Evolutionary conservation across 805 yeast genomes (phyloP).

Genomic region (Saccharomyces paradoxus): DNA sequence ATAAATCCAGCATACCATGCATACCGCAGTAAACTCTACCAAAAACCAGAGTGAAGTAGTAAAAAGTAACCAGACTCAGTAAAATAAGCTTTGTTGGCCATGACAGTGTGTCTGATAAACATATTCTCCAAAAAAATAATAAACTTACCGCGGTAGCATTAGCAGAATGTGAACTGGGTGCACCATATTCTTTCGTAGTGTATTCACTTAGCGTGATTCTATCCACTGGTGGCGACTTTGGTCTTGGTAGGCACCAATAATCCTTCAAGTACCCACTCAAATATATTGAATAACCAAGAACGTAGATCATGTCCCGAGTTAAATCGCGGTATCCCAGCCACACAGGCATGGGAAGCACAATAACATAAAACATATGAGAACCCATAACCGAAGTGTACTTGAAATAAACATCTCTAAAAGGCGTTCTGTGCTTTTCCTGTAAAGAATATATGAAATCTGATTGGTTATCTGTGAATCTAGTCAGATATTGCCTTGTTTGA

Average conservation of each 20-base stretch:
- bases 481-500: conserved; percentile 42
- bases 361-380: conserved; percentile 85
- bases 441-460: conserved; percentile 48
- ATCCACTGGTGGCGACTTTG: conserved; percentile 83
- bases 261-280: conserved; percentile 75
- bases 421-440: conserved; percentile 45
- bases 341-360: conserved; percentile 75
- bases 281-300: conserved; percentile 47
- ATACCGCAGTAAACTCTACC: conserved; percentile 94
- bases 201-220: conserved; percentile 82
- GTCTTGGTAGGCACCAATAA: conserved; percentile 83
- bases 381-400: conserved; percentile 87
- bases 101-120: conserved; percentile 2
- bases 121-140: conserved; percentile 32
- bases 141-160: conserved; percentile 82
- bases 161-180: conserved; percentile 88
- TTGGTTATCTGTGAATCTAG: conserved; percentile 58
- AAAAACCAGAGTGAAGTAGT: conserved; percentile 56
- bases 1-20: conserved; percentile 86
- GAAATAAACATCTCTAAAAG: conserved; percentile 63
- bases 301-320: conserved; percentile 68
- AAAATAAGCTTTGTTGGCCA: conserved; percentile 5
- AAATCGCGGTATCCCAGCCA: conserved; percentile 66
- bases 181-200: conserved; percentile 90
- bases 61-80: conserved; percentile 29